phyloP scores from a whole-genome alignment of 176 grass and related monocot species.

The Aegilops bicornis region DNA sequence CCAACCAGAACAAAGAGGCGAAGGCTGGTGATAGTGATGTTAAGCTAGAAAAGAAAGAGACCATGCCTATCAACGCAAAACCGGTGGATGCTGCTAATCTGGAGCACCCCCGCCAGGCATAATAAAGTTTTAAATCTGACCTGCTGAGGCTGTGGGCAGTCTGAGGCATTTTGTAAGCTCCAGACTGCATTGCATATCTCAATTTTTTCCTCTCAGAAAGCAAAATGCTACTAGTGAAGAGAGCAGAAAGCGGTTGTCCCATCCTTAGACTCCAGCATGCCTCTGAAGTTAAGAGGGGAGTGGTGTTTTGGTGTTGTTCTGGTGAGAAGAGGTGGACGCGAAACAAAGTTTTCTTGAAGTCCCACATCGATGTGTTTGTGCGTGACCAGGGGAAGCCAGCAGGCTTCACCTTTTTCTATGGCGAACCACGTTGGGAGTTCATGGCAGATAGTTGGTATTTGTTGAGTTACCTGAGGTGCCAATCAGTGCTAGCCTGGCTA shows the following conservation, averaged over 20 bases:
- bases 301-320: background rate
- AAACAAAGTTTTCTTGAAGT: background rate
- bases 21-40: background rate
- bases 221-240: background rate
- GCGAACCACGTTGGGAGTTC: background rate
- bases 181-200: background rate
- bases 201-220: background rate
- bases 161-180: background rate
- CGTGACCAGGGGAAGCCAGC: too few species aligned
- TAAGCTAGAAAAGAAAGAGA: background rate
- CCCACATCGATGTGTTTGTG: background rate
- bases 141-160: background rate
- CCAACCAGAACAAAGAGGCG: conserved; percentile 8
- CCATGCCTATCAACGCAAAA: background rate
- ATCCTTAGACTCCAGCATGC: background rate
- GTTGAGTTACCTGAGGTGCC: background rate
- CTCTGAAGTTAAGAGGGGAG: background rate
- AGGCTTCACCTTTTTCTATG: background rate
- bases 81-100: background rate
- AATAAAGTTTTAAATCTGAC: background rate
- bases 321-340: background rate
- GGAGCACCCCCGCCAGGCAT: background rate
- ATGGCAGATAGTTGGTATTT: background rate
- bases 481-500: background rate
- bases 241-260: background rate